Percentiles rank a stretch among this genome's conserved stretches.
phyloP scores from a whole-genome alignment of 2,329 filamentous ascomycete genomes.

The Neofusicoccum laricinum region DNA sequence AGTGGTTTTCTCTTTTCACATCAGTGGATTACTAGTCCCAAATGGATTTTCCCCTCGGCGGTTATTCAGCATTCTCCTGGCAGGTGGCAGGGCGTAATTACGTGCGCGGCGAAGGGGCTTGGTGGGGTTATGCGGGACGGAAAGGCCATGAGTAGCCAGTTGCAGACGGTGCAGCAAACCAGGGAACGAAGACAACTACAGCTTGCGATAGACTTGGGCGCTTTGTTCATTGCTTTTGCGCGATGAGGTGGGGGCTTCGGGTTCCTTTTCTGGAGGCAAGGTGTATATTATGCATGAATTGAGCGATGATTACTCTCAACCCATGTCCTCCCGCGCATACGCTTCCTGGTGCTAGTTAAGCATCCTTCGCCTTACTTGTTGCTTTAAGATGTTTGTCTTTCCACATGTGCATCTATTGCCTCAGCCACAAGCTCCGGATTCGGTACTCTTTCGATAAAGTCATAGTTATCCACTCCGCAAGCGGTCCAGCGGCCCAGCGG shows the following conservation, averaged over 20 bases:
- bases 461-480: too few species aligned
- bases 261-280: neutral
- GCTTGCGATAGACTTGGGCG: conserved; percentile 6
- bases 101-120: neutral
- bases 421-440: too few species aligned
- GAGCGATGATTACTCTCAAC: neutral
- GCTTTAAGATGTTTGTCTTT: neutral
- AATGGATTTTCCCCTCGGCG: neutral
- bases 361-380: neutral
- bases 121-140: neutral
- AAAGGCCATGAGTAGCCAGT: neutral
- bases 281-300: conserved; percentile 12
- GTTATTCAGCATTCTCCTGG: neutral
- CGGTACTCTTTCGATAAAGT: too few species aligned
- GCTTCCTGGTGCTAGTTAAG: too few species aligned
- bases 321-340: too few species aligned
- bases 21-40: neutral
- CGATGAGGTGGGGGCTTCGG: neutral
- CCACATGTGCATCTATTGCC: neutral
- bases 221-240: neutral
- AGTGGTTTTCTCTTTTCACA: neutral
- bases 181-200: neutral
- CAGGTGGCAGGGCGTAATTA: neutral
- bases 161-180: neutral
- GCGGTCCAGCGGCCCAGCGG: too few species aligned